Evolutionary conservation across 2,329 filamentous ascomycete genomes (phyloP), one percentile per base, ranked within the genome.

Genomic region (Fusarium veterinarium): DNA sequence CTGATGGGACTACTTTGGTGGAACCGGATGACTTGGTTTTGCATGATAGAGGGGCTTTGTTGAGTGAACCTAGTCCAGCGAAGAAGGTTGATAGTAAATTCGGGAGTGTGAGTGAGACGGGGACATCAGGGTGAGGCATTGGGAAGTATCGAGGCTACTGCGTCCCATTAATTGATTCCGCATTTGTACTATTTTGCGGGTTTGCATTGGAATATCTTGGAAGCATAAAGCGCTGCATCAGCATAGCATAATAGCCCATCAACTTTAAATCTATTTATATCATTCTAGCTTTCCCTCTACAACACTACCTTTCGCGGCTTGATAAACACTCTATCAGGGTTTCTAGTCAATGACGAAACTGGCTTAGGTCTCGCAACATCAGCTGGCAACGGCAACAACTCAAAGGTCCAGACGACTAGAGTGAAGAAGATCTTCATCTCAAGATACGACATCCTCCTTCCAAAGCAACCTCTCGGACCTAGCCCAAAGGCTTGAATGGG

Each of bases 401-500:
- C 73, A 31, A 80, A 79, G 1, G 71, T 68, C 79, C 80, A 81
- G 5, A 78, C 45, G 14, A 80, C 42, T 33, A 81, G 60, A 8
- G 77, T 73, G 33, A 77, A 69, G 7, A 78, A 65, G 31, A 81
- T 72, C 35, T 73, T 74, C 51, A 80, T 65, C 72, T 80, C 73
- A 7, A 80, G 64, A 12, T 78, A 78, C 3, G 76, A 79, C 33
- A 80, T 66, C 28, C 66, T 74, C 45, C 75, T 77, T 0, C 83
- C 83, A n/a, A 77, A 84, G 45, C 83, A 85, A 0, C 79, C 78
- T 3, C 83, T 64, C 1, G 77, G 68, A 0, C 83, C 83, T 2
- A 79, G 17, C 0, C 83, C 80, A 65, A 84, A 85, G 0, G 79
- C 63, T 10, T 83, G 71, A 4, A 70, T 52, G 0, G 82, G 82